A percentile compares a stretch with the other conserved stretches of the same genome.
Conservation (phyloP, 2,329 filamentous ascomycete genomes). For the Calonectria naviculata region DNA sequence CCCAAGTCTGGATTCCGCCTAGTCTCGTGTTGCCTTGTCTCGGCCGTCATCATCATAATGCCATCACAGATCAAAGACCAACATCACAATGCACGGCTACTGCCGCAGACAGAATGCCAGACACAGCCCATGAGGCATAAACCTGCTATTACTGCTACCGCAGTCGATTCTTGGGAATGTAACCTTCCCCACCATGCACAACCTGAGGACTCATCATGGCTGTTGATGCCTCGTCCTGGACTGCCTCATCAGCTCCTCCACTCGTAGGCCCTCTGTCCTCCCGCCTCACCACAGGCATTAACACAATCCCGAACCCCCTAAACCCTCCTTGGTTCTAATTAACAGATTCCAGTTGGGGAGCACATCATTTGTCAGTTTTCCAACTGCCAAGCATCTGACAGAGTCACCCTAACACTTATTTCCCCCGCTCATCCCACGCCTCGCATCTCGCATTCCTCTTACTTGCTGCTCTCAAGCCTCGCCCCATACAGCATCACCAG, state of each 20-base stretch:
- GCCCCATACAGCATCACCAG: background rate
- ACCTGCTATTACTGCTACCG: background rate
- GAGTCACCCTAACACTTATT: background rate
- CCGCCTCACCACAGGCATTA: background rate
- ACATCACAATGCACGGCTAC: background rate
- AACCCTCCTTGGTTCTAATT: background rate
- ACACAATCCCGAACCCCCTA: background rate
- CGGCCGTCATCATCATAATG: background rate
- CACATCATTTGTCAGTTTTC: background rate
- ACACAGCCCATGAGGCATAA: background rate
- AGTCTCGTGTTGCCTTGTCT: background rate
- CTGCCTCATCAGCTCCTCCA: background rate
- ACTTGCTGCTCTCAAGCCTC: background rate
- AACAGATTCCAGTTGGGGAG: background rate
- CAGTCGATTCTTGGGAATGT: constrained; percentile 2
- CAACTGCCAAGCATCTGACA: background rate
- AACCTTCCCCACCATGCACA: constrained; percentile 1
- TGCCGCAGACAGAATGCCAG: background rate
- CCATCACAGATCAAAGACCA: background rate
- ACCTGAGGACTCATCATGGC: background rate
- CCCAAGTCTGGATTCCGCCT: background rate
- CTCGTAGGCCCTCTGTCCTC: background rate
- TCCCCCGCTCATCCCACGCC: background rate
- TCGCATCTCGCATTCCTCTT: background rate
- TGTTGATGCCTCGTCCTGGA: background rate